A percentile compares a stretch with the other conserved stretches of the same genome.
These are phyloP conservation scores for Daphne laureola DNA, from an alignment of 441 rosid genomes.

Conservation along the genomic window DNA sequence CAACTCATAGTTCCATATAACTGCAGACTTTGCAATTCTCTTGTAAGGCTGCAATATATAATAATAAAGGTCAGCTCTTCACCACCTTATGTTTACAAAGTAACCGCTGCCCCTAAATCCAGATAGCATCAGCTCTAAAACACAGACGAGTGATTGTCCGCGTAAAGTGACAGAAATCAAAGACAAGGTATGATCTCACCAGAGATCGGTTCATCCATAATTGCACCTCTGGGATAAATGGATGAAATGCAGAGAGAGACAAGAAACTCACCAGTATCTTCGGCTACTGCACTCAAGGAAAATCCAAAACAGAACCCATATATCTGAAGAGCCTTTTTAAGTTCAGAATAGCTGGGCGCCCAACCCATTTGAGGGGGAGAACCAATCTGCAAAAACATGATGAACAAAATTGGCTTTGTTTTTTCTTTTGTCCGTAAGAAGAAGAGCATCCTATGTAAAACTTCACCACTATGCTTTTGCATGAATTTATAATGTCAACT, in stretches of 20 bases:
- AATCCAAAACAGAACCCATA: slow-evolving; percentile 49
- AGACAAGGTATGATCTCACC: neutral
- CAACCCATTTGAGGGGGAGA: slow-evolving; percentile 38
- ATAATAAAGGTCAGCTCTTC: too few species aligned
- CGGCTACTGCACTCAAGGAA: slow-evolving; percentile 25
- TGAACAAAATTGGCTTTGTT: too few species aligned
- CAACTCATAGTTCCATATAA: too few species aligned
- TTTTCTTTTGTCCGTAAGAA: too few species aligned
- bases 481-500: too few species aligned
- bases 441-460: too few species aligned
- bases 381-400: slow-evolving; percentile 33
- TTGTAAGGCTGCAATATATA: too few species aligned
- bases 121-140: neutral
- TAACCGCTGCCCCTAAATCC: neutral
- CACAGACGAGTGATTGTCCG: neutral
- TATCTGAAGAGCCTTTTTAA: slow-evolving; percentile 54
- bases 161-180: neutral
- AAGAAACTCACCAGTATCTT: slow-evolving; percentile 25
- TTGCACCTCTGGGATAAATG: neutral
- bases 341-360: slow-evolving; percentile 50
- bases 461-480: too few species aligned
- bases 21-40: too few species aligned
- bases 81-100: too few species aligned
- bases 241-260: slow-evolving; percentile 6
- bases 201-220: neutral